These are phyloP conservation scores for Termitomyces sp. DNA, from an alignment of 768 basidiomycete genomes.

Conservation along the genomic window DNA sequence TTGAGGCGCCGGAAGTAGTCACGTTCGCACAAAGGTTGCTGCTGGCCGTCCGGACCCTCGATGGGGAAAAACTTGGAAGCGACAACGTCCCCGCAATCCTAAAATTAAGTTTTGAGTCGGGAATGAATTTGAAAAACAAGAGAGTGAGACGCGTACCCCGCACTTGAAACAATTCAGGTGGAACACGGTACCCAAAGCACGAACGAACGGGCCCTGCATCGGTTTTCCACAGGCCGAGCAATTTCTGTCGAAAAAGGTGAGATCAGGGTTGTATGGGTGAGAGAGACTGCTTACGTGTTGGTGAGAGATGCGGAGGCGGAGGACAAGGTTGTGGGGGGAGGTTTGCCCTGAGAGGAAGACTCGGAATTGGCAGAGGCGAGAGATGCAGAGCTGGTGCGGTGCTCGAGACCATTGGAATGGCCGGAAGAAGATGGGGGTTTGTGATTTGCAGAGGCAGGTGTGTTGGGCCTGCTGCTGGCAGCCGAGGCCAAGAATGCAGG, in stretches of 20 bases:
- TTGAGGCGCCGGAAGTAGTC: constrained; percentile 97
- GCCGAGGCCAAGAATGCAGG: constrained; percentile 43
- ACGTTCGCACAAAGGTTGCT: constrained; percentile 94
- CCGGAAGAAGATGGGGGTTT: constrained; percentile 52
- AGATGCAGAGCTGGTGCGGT: constrained; percentile 43
- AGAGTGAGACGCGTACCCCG: constrained; percentile 56
- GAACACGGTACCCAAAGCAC: constrained; percentile 89
- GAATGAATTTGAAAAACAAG: constrained; percentile 7
- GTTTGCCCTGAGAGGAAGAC: constrained; percentile 43
- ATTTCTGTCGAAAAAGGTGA: constrained; percentile 39
- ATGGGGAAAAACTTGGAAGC: constrained; percentile 99
- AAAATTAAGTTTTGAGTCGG: neutral
- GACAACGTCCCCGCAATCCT: constrained; percentile 97
- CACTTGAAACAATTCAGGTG: constrained; percentile 99
- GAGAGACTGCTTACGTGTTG: constrained; percentile 48
- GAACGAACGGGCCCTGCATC: constrained; percentile 95
- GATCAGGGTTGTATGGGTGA: constrained; percentile 25
- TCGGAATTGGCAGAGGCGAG: constrained; percentile 54
- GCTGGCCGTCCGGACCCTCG: constrained; percentile 84
- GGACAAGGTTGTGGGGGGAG: constrained; percentile 49
- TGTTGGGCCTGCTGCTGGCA: constrained; percentile 50
- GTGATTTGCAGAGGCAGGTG: constrained; percentile 47
- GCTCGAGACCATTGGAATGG: constrained; percentile 44
- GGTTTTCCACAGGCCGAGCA: constrained; percentile 76
- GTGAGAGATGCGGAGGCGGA: constrained; percentile 54